Evolutionary conservation across 805 yeast genomes (phyloP).

Genomic region (Metschnikowia arizonensis): DNA sequence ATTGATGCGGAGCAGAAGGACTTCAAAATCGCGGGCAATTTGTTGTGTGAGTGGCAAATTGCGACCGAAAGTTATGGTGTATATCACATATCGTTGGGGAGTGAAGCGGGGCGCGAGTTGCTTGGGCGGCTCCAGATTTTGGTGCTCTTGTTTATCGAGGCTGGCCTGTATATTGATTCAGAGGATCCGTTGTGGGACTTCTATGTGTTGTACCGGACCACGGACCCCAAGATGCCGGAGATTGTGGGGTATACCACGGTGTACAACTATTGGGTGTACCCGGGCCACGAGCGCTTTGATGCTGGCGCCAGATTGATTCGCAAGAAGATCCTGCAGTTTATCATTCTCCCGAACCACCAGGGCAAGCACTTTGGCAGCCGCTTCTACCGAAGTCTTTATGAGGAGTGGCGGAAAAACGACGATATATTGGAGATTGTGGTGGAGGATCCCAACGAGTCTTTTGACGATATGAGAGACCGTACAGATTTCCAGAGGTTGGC

Average conservation of each 20-base stretch:
- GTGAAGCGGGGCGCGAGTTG: slow-evolving; percentile 44
- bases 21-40: slow-evolving; percentile 42
- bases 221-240: slow-evolving; percentile 27
- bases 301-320: slow-evolving; percentile 40
- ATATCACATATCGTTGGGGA: slow-evolving; percentile 45
- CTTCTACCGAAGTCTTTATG: slow-evolving; percentile 55
- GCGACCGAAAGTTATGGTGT: slow-evolving; percentile 46
- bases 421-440: slow-evolving; percentile 70
- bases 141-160: slow-evolving; percentile 77
- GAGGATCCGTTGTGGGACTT: slow-evolving; percentile 78
- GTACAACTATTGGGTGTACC: slow-evolving; percentile 78
- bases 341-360: slow-evolving; percentile 83
- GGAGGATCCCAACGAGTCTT: slow-evolving; percentile 91
- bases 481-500: slow-evolving; percentile 51
- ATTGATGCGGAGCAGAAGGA: slow-evolving; percentile 45
- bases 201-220: slow-evolving; percentile 46
- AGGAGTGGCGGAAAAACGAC: slow-evolving; percentile 51
- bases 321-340: slow-evolving; percentile 81
- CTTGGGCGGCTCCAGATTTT: slow-evolving; percentile 74
- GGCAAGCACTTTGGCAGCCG: slow-evolving; percentile 64
- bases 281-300: slow-evolving; percentile 51
- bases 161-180: slow-evolving; percentile 69
- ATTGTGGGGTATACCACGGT: slow-evolving; percentile 80
- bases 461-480: slow-evolving; percentile 86
- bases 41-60: slow-evolving; percentile 25